A percentile compares a stretch with the other conserved stretches of the same genome.
phyloP scores from a whole-genome alignment of 2,329 filamentous ascomycete genomes.

The Arthrobotrys sphaeroides region DNA sequence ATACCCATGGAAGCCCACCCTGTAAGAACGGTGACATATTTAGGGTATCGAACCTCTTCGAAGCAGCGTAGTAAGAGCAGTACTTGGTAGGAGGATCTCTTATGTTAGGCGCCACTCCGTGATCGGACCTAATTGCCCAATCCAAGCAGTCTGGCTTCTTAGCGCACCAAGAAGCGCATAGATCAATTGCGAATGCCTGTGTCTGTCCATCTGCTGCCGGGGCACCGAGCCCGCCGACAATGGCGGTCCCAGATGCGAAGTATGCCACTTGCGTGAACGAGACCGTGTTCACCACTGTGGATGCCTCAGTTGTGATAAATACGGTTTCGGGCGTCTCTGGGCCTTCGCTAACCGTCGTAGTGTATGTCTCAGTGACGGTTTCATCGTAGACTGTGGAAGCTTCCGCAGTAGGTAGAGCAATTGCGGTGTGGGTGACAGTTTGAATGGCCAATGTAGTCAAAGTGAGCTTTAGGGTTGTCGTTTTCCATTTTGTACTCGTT shows the following conservation, averaged over 20 bases:
- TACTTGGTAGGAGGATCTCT: slow-evolving; percentile 28
- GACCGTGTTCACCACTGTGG: background rate
- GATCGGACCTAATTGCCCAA: slow-evolving; percentile 25
- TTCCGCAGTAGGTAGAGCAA: background rate
- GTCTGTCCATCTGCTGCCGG: slow-evolving; percentile 21
- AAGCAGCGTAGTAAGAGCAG: too few relatives aligned
- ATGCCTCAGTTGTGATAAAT: background rate
- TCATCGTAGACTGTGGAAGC: background rate
- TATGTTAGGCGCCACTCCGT: slow-evolving; percentile 14
- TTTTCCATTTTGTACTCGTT: slow-evolving; percentile 18
- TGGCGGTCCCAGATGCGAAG: slow-evolving; percentile 11
- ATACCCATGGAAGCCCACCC: slow-evolving; percentile 24
- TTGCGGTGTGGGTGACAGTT: background rate
- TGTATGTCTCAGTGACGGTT: background rate
- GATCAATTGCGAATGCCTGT: slow-evolving; percentile 15
- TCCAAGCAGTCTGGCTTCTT: slow-evolving; percentile 22
- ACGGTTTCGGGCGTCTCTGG: background rate
- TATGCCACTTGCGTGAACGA: slow-evolving; percentile 27
- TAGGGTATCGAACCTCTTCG: slow-evolving; percentile 10
- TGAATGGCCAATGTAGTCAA: background rate
- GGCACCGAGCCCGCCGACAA: slow-evolving; percentile 12
- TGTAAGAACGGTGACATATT: background rate
- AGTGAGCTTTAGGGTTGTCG: background rate
- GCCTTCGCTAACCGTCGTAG: background rate
- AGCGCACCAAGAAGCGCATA: slow-evolving; percentile 25